Conservation (phyloP, 768 basidiomycete species). For the Phlebiopsis gigantea region DNA sequence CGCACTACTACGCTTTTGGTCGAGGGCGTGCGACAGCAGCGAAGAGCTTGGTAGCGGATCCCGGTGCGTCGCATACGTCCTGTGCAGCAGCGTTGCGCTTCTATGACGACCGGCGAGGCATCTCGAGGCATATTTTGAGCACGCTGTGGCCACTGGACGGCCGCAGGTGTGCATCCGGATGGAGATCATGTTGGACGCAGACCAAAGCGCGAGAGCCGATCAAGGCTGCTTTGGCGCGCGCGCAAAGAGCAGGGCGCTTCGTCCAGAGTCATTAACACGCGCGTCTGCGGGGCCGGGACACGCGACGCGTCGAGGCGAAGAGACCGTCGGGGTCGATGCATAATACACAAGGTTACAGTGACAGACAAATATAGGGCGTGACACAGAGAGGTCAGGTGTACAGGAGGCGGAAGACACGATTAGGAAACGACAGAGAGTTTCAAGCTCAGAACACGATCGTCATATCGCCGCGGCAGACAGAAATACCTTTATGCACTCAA, state of each 20-base stretch:
- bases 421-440: neutral
- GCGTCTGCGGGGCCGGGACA: neutral
- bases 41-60: constrained; percentile 30
- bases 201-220: neutral
- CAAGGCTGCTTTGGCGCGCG: neutral
- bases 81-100: neutral
- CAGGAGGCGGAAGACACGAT: neutral
- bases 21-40: constrained; percentile 58
- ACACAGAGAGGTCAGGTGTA: neutral
- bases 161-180: neutral
- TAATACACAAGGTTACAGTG: neutral
- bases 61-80: constrained; percentile 12
- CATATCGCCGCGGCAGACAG: neutral
- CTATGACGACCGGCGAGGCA: neutral
- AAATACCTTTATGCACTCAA: neutral
- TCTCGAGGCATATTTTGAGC: neutral
- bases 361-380: neutral
- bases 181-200: constrained; percentile 7
- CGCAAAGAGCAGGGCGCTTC: neutral
- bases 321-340: neutral
- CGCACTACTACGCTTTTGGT: constrained; percentile 43
- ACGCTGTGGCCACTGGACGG: neutral
- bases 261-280: neutral
- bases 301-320: neutral
- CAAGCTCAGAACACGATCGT: neutral